Base-by-base conservation (phyloP, 176 grass and related monocot genomes). In the Phragmites australis region DNA sequence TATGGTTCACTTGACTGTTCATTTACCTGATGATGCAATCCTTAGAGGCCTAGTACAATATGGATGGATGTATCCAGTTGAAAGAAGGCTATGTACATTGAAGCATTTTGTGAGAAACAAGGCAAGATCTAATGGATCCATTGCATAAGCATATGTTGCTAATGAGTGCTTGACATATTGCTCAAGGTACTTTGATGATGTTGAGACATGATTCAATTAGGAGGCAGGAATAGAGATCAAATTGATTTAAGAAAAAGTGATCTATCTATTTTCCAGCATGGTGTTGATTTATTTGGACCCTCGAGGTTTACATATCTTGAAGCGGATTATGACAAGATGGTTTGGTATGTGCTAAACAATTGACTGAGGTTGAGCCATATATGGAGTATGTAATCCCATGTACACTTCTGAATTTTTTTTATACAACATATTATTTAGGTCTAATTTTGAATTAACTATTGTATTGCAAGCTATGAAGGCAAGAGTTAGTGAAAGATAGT, bases 141-240 rank as follows among this genome's bases (percentile, higher is more conserved):
- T 62, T 30, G 59, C 59, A 30, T 12, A 62, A 27, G 59, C 59
- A 30, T 75, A 54, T 56, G 29, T 75, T 54, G 48, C 19, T 14
- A 17, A 51, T 15, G 49, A 54, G 62, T 58, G 41, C 10, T 41
- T 77, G 29, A 79, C 29, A 9, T 65, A 65, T 65, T 79, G 37
- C 61, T 58, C 75, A 10, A 78, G 17, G 12, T 68, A 66, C 18
- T 62, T 51, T 39, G 60, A 23, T 68, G 61, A 80, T 80, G 77
- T 68, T 30, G 65, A 37, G 2, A 80, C 61, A 11, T 11, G 50
- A 13, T 12, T 16, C 21, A 81, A 42, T 40, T 11, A 31, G 1
- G 39, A 37, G 13, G 23, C 11, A 37, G 77, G 15, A 68, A 69
- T 42, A 81, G 50, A 55, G 77, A 62, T 29, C 59, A 12, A 18